A percentile compares a stretch with the other conserved stretches of the same genome.
phyloP scores from a whole-genome alignment of 2,329 filamentous ascomycete genomes.

The Fusarium floridanum region DNA sequence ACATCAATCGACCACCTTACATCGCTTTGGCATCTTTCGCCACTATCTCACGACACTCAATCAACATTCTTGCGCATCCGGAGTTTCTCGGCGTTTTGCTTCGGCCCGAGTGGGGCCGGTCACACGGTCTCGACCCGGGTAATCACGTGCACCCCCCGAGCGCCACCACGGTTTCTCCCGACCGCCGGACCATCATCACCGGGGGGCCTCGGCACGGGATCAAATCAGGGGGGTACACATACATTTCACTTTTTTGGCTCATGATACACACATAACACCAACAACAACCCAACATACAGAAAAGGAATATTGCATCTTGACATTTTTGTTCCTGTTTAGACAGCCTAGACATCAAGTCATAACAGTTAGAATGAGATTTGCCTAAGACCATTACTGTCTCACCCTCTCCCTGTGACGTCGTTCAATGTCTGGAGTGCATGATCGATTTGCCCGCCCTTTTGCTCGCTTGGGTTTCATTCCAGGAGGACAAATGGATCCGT shows the following conservation, averaged over 20 bases:
- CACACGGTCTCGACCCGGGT: slow-evolving; percentile 29
- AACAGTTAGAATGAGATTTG: slow-evolving; percentile 26
- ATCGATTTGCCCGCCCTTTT: not conserved
- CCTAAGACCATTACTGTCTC: not conserved
- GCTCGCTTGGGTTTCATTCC: not conserved
- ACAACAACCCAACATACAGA: not conserved
- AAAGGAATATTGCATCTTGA: not conserved
- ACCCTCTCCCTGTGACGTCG: not conserved
- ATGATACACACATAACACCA: not conserved
- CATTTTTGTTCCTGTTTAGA: slow-evolving; percentile 24
- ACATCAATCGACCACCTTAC: not conserved
- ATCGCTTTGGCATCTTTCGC: not conserved
- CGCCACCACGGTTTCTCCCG: slow-evolving; percentile 27
- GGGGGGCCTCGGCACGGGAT: not conserved
- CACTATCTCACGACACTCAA: slow-evolving; percentile 1
- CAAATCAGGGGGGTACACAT: slow-evolving; percentile 9
- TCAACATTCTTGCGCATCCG: slow-evolving; percentile 19
- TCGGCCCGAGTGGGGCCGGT: slow-evolving; percentile 34
- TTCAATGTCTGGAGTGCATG: not conserved
- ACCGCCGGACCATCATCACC: slow-evolving; percentile 8
- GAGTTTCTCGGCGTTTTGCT: slow-evolving; percentile 34
- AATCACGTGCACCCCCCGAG: slow-evolving; percentile 32
- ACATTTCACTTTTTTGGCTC: not conserved
- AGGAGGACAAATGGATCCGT: not conserved
- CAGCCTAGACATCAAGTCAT: slow-evolving; percentile 29